Percentiles rank a stretch among this genome's conserved stretches.
phyloP scores from a whole-genome alignment of 345 rosid genomes.

The Euphorbia pulcherrima region DNA sequence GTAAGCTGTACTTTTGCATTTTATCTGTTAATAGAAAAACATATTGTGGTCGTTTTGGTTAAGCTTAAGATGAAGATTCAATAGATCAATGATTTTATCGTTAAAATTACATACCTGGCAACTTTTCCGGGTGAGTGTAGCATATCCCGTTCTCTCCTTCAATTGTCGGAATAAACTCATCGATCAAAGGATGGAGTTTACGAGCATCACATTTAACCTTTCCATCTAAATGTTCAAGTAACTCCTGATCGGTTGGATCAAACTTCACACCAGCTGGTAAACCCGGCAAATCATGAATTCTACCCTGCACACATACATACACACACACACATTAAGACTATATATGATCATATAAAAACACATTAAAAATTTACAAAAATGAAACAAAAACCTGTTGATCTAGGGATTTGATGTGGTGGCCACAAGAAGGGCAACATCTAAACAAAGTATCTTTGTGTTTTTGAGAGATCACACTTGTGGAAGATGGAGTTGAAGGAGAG shows the following conservation, averaged over 20 bases:
- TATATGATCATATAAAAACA: background rate
- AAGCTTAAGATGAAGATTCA: too few species aligned
- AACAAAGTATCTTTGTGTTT: conserved; percentile 31
- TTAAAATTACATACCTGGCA: conserved; percentile 54
- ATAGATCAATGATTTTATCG: too few species aligned
- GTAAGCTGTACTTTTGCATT: too few species aligned
- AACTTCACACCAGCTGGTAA: conserved; percentile 97
- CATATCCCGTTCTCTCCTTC: conserved; percentile 97
- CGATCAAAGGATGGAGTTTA: conserved; percentile 82
- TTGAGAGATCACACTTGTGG: conserved; percentile 19
- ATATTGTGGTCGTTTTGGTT: too few species aligned
- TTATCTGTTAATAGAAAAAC: too few species aligned
- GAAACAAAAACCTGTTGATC: conserved; percentile 46
- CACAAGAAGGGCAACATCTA: conserved; percentile 84
- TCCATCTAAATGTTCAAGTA: conserved; percentile 88
- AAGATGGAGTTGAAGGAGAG: conserved; percentile 31
- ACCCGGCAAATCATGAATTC: conserved; percentile 87
- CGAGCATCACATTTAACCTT: conserved; percentile 67
- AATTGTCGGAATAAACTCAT: conserved; percentile 85
- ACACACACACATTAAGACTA: background rate
- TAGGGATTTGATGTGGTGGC: conserved; percentile 69
- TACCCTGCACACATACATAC: conserved; percentile 32
- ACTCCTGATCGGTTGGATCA: conserved; percentile 97
- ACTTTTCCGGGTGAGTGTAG: conserved; percentile 92
- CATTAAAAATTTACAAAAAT: background rate